phyloP scores from a whole-genome alignment of 305 asterid genomes.

The Salvia sclarea region DNA sequence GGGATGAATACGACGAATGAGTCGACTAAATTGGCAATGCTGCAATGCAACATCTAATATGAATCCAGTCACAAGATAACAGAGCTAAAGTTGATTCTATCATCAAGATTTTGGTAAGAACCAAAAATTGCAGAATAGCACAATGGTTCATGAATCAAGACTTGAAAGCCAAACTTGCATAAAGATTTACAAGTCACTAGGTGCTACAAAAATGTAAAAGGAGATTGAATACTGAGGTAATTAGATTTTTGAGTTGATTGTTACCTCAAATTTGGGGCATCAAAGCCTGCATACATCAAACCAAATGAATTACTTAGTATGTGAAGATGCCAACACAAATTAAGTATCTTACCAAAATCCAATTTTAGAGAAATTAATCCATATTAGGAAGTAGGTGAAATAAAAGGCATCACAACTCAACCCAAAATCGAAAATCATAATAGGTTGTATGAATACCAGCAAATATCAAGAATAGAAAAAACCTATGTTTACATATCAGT shows the following conservation, averaged over 20 bases:
- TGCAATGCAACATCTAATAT: not conserved
- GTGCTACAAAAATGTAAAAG: not conserved
- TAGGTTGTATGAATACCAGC: too few relatives aligned
- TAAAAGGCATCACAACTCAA: not conserved
- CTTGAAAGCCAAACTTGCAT: not conserved
- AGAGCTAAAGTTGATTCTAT: not conserved
- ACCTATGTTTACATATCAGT: not conserved
- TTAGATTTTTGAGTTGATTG: not conserved
- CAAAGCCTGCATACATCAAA: slow-evolving; percentile 53
- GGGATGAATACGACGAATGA: not conserved
- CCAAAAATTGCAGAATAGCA: too few relatives aligned
- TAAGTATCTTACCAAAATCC: too few relatives aligned
- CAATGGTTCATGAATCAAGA: not conserved
- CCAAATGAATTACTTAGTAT: not conserved
- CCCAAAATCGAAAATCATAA: not conserved
- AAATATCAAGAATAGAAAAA: not conserved
- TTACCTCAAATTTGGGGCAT: slow-evolving; percentile 68
- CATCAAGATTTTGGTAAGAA: not conserved
- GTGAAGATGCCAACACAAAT: not conserved
- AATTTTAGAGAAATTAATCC: not conserved
- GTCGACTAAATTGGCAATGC: not conserved
- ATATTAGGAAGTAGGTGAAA: not conserved
- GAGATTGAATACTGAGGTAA: not conserved
- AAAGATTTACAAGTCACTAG: not conserved
- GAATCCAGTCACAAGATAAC: not conserved